Percentiles rank a stretch among this genome's conserved stretches.
phyloP scores from a whole-genome alignment of 148 eudicot genomes.

The Rhododendron henanense region DNA sequence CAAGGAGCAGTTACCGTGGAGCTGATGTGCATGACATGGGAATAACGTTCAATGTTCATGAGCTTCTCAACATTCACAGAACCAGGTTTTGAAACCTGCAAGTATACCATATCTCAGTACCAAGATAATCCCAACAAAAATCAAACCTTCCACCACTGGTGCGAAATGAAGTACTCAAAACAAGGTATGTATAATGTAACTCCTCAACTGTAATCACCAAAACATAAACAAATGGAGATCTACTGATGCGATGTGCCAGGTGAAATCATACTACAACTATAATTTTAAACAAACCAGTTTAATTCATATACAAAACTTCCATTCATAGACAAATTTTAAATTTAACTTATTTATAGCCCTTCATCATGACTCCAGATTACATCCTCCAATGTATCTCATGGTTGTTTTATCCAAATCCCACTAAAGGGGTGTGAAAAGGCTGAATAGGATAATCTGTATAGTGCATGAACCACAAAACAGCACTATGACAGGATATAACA shows the following conservation, averaged over 20 bases:
- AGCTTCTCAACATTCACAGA: slow-evolving; percentile 92
- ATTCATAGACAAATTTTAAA: neutral
- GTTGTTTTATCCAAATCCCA: neutral
- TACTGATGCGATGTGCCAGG: neutral
- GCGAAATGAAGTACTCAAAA: neutral
- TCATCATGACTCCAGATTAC: neutral
- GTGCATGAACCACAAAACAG: neutral
- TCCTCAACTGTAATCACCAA: neutral
- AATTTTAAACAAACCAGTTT: neutral
- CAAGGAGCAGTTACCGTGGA: slow-evolving; percentile 67
- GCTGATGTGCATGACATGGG: slow-evolving; percentile 99
- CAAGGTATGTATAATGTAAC: neutral
- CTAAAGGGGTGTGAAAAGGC: neutral
- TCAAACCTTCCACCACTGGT: neutral
- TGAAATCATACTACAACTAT: neutral
- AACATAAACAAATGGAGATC: neutral
- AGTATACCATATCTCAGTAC: neutral
- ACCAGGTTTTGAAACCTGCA: slow-evolving; percentile 89
- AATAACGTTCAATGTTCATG: slow-evolving; percentile 92
- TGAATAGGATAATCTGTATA: neutral
- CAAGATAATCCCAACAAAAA: neutral
- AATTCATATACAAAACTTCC: neutral
- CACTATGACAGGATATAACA: neutral
- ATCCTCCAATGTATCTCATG: neutral
- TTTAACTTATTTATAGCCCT: neutral